Conservation (phyloP, 352 stramenopile genomes). For the Phytopythium oedochilum region DNA sequence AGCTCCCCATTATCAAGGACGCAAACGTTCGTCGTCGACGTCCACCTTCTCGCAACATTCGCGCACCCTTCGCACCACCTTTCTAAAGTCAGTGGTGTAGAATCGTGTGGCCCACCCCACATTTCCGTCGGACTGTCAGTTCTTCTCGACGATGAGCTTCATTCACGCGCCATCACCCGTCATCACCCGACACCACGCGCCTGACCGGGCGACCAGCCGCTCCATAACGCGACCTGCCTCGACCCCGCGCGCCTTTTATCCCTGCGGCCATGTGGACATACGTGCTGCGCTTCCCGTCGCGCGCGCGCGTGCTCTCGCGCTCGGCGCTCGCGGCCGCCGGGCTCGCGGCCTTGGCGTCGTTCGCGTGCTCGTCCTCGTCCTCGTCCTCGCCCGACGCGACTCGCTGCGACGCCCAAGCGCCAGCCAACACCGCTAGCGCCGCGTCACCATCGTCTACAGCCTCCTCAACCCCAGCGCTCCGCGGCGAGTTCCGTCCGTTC, state of each 20-base stretch:
- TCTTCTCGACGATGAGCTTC: not conserved
- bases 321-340: slow-evolving; percentile 29
- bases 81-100: too few species aligned
- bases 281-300: slow-evolving; percentile 45
- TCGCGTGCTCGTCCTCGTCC: slow-evolving; percentile 11
- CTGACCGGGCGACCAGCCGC: too few species aligned
- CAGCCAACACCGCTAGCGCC: slow-evolving; percentile 2
- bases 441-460: slow-evolving; percentile 11
- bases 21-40: too few species aligned
- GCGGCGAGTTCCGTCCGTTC: slow-evolving; percentile 76
- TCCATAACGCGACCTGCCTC: too few species aligned
- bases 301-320: slow-evolving; percentile 26
- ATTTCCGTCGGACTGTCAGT: not conserved
- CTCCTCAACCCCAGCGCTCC: slow-evolving; percentile 34
- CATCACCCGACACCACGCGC: slow-evolving; percentile 2
- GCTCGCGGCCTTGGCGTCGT: slow-evolving; percentile 33
- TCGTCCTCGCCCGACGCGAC: slow-evolving; percentile 10
- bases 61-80: too few species aligned
- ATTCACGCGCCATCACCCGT: slow-evolving; percentile 5
- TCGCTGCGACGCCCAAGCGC: slow-evolving; percentile 14
- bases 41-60: too few species aligned
- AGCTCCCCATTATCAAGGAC: too few species aligned
- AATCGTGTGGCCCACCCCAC: not conserved
- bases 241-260: too few species aligned
- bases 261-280: slow-evolving; percentile 33